Evolutionary conservation across 2,329 filamentous ascomycete genomes (phyloP).

Genomic region (Ceratocystis eucalypticola): DNA sequence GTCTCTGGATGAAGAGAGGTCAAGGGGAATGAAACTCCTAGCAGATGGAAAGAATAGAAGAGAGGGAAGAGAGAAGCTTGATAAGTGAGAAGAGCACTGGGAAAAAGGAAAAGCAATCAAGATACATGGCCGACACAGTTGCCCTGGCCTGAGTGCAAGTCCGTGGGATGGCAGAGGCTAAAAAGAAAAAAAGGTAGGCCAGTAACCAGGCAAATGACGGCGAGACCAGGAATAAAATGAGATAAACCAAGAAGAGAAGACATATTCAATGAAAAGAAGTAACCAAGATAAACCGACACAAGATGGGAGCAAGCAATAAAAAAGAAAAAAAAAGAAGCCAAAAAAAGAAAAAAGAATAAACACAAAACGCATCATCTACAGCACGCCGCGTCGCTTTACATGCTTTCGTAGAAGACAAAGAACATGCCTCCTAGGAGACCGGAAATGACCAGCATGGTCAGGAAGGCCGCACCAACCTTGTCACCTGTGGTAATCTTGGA

Average conservation of each 20-base stretch:
- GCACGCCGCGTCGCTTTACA: conserved; percentile 17
- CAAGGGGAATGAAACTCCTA: neutral
- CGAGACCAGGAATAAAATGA: neutral
- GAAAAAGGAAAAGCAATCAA: neutral
- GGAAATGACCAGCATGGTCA: conserved; percentile 38
- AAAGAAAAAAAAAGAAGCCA: conserved; percentile 11
- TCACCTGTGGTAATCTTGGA: conserved; percentile 37
- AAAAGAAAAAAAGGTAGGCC: neutral
- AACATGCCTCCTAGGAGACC: conserved; percentile 37
- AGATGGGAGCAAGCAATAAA: neutral
- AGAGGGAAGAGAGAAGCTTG: neutral
- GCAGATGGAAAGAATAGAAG: neutral
- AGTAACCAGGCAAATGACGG: neutral
- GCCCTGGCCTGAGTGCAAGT: neutral
- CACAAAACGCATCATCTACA: conserved; percentile 17
- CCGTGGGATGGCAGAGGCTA: neutral
- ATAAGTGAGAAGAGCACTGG: neutral
- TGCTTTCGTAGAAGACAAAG: conserved; percentile 28
- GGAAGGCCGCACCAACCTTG: conserved; percentile 41
- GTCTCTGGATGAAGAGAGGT: neutral
- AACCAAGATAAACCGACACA: neutral
- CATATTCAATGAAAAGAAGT: neutral
- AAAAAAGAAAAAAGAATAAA: conserved; percentile 10
- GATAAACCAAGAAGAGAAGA: conserved; percentile 2
- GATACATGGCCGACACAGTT: neutral